A percentile compares a stretch with the other conserved stretches of the same genome.
phyloP scores from a whole-genome alignment of 805 yeast species.

The Candida endomychidarum region DNA sequence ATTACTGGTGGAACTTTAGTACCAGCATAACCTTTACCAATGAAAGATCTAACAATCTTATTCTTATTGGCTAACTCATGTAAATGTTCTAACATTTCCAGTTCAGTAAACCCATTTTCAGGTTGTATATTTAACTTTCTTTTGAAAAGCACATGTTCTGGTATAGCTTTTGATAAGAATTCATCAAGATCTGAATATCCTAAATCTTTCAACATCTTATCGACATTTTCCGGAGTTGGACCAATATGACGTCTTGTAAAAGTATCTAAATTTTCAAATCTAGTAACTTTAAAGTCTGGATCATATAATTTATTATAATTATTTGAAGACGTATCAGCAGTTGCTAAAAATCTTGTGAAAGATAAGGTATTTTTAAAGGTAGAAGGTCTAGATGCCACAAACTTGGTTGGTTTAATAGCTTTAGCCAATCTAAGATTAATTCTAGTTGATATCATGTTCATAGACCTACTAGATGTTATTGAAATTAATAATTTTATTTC shows the following conservation, averaged over 20 bases:
- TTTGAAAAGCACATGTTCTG: slow-evolving; percentile 68
- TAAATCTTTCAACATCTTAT: slow-evolving; percentile 61
- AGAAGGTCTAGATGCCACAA: not conserved
- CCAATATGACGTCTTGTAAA: slow-evolving; percentile 93
- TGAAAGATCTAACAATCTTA: slow-evolving; percentile 68
- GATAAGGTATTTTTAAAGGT: not conserved
- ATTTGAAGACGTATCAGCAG: slow-evolving; percentile 56
- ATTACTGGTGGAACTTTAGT: slow-evolving; percentile 89
- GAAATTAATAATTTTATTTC: not conserved
- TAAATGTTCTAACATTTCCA: slow-evolving; percentile 71
- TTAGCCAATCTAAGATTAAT: no score
- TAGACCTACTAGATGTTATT: not conserved
- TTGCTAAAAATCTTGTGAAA: slow-evolving; percentile 14
- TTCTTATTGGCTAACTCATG: slow-evolving; percentile 72
- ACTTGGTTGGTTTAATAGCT: not conserved
- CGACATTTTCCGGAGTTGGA: slow-evolving; percentile 62
- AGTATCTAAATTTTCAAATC: slow-evolving; percentile 58
- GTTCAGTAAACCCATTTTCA: slow-evolving; percentile 71
- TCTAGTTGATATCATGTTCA: slow-evolving; percentile 2
- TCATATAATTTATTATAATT: slow-evolving; percentile 49
- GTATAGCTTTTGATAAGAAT: slow-evolving; percentile 73
- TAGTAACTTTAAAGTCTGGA: slow-evolving; percentile 29
- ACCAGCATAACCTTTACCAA: slow-evolving; percentile 94
- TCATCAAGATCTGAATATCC: slow-evolving; percentile 68
- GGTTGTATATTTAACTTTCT: slow-evolving; percentile 72